phyloP scores from a whole-genome alignment of 768 basidiomycete species.

The Jaapia argillacea region DNA sequence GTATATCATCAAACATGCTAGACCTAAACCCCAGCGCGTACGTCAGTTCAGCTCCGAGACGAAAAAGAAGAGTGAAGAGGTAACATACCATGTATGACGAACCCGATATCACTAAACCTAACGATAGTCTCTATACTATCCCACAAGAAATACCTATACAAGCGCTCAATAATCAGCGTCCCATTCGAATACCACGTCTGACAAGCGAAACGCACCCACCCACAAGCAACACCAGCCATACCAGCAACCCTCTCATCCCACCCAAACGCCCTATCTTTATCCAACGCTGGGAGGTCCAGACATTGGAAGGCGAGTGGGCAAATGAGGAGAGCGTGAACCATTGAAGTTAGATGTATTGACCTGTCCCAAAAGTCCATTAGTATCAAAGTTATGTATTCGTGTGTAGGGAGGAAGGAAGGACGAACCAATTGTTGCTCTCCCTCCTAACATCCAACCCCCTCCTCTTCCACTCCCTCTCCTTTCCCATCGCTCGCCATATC shows the following conservation, averaged over 20 bases:
- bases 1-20: conserved; percentile 58
- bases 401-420: conserved; percentile 1
- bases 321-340: conserved; percentile 60
- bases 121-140: conserved; percentile 63
- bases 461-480: conserved; percentile 22
- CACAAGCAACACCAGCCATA: conserved; percentile 59
- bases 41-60: not conserved
- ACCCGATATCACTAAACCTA: conserved; percentile 63
- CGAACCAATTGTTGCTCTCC: conserved; percentile 54
- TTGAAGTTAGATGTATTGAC: conserved; percentile 64
- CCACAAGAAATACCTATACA: conserved; percentile 70
- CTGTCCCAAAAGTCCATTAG: no score
- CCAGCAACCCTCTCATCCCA: conserved; percentile 53
- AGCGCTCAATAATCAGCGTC: not conserved
- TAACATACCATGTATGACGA: conserved; percentile 66
- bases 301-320: conserved; percentile 52
- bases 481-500: conserved; percentile 36
- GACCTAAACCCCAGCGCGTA: conserved; percentile 23
- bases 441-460: no score
- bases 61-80: not conserved
- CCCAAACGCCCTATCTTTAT: conserved; percentile 64
- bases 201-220: conserved; percentile 32
- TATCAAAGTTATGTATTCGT: conserved; percentile 3
- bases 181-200: no score
- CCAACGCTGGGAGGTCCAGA: conserved; percentile 35